Base-by-base conservation (phyloP, 2,329 filamentous ascomycete genomes). In the Penicillium brasilianum region DNA sequence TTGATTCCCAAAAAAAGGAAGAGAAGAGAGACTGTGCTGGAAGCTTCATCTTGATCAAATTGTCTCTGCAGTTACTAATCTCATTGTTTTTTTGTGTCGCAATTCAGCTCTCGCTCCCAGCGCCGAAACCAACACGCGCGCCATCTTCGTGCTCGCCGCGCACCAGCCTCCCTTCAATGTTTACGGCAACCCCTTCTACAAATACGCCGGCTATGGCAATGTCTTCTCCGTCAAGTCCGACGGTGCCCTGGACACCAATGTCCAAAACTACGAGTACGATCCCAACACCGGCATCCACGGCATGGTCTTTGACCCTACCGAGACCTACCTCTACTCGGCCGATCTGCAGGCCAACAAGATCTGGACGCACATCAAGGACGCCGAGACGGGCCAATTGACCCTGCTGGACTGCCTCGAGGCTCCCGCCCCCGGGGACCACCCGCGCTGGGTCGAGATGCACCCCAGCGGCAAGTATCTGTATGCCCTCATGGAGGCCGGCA, bases 141-240 rank as follows among this genome's bases (percentile, higher is more conserved):
- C 92, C 70, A 96, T 96, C 77, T 96, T 96, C 81, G 85, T 94
- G 60, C 87, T 96, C 54, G 90, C 92, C 32, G 90, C 91, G 22
- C 85, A 88, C 69, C 85, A 91, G 70, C 84, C 91, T 1, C 92
- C 92, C 0, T 91, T 92, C 76, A 87, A 86, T 69, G 90, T 96
- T 64, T 96, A 96, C 79, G 91, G 90, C 76, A 95, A 95, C 76
- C 92, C 92, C 9, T 96, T 96, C 78, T 96, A 96, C 82, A 87
- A 91, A 63, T 85, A 93, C 74, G 92, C 92, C 39, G 91, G 91
- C 66, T 90, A 87, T 74, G 91, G 92, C 62, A 92, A 93, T 72
- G 86, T 96, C 74, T 79, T 83, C 64, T 80, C 79, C 2, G 80
- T 82, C 9, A 72, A 77, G 55, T 61, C 74, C 13, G 73, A 75